Base-by-base conservation (phyloP, 116 monocot genomes). In the Zostera marina region DNA sequence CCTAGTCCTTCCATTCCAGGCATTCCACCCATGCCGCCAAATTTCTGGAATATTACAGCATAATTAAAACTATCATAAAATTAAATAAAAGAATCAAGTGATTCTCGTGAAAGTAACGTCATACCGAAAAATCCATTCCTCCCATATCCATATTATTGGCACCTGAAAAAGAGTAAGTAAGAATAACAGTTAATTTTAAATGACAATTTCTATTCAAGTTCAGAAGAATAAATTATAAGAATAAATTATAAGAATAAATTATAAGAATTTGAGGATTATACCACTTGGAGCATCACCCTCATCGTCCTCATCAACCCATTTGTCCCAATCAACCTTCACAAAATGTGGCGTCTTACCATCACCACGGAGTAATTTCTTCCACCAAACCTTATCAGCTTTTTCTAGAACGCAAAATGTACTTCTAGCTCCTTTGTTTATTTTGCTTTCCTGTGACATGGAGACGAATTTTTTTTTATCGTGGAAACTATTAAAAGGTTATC, bases 61-160 rank as follows among this genome's bases (percentile, higher is more conserved):
- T 17, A 41, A n/a, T n/a, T 1, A 58, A 41, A 14, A 58, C 8
- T 1, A 21, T 11, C 22, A 42, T 20, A 25, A 26, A 32, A 51
- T 51, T 16, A 2, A 16, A 16, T 9, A 26, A 26, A 54, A 16
- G 41, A 40, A n/a, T n/a, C n/a, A n/a, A n/a, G n/a, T n/a, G n/a
- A n/a, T n/a, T n/a, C n/a, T n/a, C n/a, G n/a, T n/a, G n/a, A n/a
- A n/a, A n/a, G n/a, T n/a, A n/a, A n/a, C n/a, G n/a, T 13, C 48
- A 39, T 83, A 92, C 92, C 70, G 92, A 81, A 42, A 92, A 87
- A 58, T 92, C 92, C 92, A 87, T 92, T 58, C 87, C 92, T 65
- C 78, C 92, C 68, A 83, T 47, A 52, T 87, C 70, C 52, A 83
- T 32, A 54, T 85, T 70, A 65, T 47, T 68, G 22, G 60, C 56